phyloP scores from a whole-genome alignment of 2,329 filamentous ascomycete genomes.

The Ceratocystis albifundus region DNA sequence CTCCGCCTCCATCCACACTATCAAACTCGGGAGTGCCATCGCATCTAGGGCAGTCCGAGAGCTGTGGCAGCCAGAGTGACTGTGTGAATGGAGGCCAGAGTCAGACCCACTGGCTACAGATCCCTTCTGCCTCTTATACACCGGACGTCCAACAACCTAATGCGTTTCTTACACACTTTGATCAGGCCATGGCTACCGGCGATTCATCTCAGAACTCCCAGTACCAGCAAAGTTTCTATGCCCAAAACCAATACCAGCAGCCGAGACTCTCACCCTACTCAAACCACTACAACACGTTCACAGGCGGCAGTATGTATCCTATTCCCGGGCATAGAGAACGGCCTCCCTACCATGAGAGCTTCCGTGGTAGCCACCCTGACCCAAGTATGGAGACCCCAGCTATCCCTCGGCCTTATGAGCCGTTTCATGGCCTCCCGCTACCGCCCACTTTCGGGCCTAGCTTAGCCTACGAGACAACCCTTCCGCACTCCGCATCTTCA shows the following conservation, averaged over 20 bases:
- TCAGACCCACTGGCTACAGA: background rate
- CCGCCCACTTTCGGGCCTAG: background rate
- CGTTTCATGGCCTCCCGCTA: background rate
- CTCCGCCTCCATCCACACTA: background rate
- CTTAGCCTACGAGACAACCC: background rate
- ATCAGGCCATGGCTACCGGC: background rate
- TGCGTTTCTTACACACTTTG: background rate
- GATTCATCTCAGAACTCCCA: background rate
- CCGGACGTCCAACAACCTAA: background rate
- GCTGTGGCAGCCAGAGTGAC: background rate
- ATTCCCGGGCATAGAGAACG: background rate
- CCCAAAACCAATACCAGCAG: background rate
- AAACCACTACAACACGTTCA: background rate
- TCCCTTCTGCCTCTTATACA: background rate
- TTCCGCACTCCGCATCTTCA: background rate
- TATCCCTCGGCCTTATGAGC: background rate
- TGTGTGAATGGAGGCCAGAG: background rate
- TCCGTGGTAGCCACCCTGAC: background rate
- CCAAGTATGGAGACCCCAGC: too few species aligned
- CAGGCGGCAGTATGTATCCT: background rate
- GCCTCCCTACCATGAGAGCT: background rate
- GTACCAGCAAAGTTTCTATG: background rate
- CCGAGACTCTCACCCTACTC: background rate
- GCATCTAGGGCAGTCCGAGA: background rate
- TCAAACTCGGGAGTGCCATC: background rate